phyloP scores from a whole-genome alignment of 768 basidiomycete genomes.

The Clavaria fumosa region DNA sequence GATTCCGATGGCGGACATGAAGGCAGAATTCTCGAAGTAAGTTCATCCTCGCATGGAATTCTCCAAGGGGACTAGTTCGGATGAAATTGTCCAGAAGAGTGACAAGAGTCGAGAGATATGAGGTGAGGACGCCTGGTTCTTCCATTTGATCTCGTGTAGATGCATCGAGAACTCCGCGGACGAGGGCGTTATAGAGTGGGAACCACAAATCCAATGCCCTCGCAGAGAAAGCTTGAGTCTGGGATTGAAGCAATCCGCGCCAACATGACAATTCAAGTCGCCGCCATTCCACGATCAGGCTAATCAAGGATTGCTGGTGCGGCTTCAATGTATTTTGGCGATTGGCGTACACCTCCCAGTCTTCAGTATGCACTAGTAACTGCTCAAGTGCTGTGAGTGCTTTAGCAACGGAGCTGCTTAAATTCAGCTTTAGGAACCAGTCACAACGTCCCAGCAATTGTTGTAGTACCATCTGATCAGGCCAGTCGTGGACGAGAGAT shows the following conservation, averaged over 20 bases:
- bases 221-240: conserved; percentile 39
- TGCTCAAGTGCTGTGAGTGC: conserved; percentile 74
- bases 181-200: conserved; percentile 63
- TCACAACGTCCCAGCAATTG: conserved; percentile 64
- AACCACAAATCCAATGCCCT: conserved; percentile 69
- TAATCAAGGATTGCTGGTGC: conserved; percentile 49
- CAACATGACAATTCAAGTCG: conserved; percentile 81
- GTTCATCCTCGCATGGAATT: conserved; percentile 52
- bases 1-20: conserved; percentile 28
- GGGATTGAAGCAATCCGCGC: conserved; percentile 62
- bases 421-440: conserved; percentile 39
- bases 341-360: conserved; percentile 97
- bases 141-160: conserved; percentile 22
- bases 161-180: conserved; percentile 46
- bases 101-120: conserved; percentile 51
- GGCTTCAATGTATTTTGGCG: conserved; percentile 65
- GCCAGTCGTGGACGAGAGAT: conserved; percentile 64
- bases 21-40: conserved; percentile 54
- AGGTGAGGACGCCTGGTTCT: conserved; percentile 21
- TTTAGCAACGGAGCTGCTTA: conserved; percentile 66
- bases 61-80: conserved; percentile 62
- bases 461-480: conserved; percentile 94
- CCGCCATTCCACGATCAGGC: conserved; percentile 79
- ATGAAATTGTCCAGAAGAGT: conserved; percentile 75
- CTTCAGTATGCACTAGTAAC: conserved; percentile 71